Base-by-base conservation (phyloP, 495 filamentous ascomycete species). In the Sordaria brevicollis region DNA sequence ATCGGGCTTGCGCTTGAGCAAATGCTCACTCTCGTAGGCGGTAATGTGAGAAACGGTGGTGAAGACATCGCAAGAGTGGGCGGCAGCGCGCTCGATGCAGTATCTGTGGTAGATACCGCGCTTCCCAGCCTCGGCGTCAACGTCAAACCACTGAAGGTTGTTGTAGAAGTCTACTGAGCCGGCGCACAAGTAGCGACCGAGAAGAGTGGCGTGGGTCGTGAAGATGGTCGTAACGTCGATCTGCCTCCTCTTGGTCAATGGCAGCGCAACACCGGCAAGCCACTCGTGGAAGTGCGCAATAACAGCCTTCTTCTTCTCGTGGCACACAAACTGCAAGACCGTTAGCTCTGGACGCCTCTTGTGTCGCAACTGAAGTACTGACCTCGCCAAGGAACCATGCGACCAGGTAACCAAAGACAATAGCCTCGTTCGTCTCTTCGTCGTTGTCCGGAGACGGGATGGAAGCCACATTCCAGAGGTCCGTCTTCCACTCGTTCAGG, bases 91-190 rank as follows among this genome's bases (percentile, higher is more conserved):
- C 81, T 99, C 95, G 76, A 99, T 96, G 82, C 95, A 99, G 83
- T 98, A 99, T 34, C 95, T 86, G 82, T 99, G 95, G 82, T 99
- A 99, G 79, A 99, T 99, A 41, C 95, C 95, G 71, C 95, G 92
- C 84, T 97, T 97, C 37, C 95, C 95, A 39, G 95, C 95, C 79
- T 99, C 96, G 4, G 93, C 90, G 78, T 99, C 95, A 25, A 97
- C 93, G 77, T 99, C 94, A 76, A 99, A 99, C 82, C 89, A 90
- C 79, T 97, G 95, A 21, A 99, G 90, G 78, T 98, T 97, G 83
- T 99, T 99, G 85, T 99, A 99, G 80, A 99, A 99, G 79, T 99
- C 95, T 34, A 98, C 95, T 3, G 93, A 97, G 36, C 95, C 95
- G 41, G 95, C 95, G 75, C 95, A 99, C 54, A 99, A 91, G 75